phyloP scores from a whole-genome alignment of 1,284 basidiomycete species.

The Irpex sp. region DNA sequence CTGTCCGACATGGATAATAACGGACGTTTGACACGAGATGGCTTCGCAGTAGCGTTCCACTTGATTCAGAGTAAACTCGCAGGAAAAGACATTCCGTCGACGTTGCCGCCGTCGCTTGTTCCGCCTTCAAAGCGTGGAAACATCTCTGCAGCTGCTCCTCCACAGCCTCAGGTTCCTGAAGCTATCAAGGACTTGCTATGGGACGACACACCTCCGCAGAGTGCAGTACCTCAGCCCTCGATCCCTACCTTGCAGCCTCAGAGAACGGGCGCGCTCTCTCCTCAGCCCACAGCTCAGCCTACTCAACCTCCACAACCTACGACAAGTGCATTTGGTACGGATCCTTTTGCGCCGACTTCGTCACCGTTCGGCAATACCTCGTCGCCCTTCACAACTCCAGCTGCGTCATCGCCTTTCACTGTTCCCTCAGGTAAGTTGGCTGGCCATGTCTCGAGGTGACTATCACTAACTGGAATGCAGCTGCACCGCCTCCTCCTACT shows the following conservation, averaged over 20 bases:
- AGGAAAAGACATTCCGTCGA: slow-evolving; percentile 78
- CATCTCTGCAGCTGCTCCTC: slow-evolving; percentile 20
- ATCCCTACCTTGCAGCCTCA: slow-evolving; percentile 36
- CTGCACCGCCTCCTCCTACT: slow-evolving; percentile 13
- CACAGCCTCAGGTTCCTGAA: slow-evolving; percentile 34
- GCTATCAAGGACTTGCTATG: slow-evolving; percentile 44
- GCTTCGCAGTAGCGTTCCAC: slow-evolving; percentile 96
- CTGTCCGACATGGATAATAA: slow-evolving; percentile 90
- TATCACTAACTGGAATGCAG: background rate
- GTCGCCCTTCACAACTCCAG: background rate
- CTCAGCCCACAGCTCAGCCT: slow-evolving; percentile 23
- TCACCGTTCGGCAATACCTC: slow-evolving; percentile 5
- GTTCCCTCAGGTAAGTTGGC: slow-evolving; percentile 17
- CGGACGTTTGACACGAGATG: slow-evolving; percentile 85
- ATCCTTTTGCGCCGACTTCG: slow-evolving; percentile 40
- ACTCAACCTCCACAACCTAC: slow-evolving; percentile 8
- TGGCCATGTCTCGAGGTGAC: background rate
- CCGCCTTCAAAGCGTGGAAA: slow-evolving; percentile 72
- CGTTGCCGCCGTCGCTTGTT: slow-evolving; percentile 72
- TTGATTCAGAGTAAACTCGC: slow-evolving; percentile 87
- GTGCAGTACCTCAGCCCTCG: slow-evolving; percentile 32
- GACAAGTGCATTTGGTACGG: slow-evolving; percentile 24
- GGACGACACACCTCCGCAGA: slow-evolving; percentile 63
- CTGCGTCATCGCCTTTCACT: background rate
- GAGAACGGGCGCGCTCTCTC: slow-evolving; percentile 25